Evolutionary conservation across 139 green algal species (phyloP), one percentile per base, ranked within the genome.

Genomic region (Pleodorina starrii): DNA sequence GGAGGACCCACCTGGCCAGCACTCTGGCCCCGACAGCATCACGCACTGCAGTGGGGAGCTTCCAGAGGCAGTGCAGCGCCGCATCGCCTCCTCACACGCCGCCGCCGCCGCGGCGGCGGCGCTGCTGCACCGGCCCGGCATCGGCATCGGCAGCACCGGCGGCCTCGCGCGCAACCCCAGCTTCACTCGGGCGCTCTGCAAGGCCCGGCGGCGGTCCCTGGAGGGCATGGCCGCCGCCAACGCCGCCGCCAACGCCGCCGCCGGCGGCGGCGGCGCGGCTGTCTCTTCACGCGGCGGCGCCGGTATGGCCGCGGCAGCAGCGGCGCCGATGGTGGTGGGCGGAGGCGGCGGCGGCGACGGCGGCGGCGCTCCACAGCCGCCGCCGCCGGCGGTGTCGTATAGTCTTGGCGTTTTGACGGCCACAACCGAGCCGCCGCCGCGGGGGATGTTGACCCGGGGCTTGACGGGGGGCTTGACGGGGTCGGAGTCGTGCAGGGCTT

Each of bases 21-120:
- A 51, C 35, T 10, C 50, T 9, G 76, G 12, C 4, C 42, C 57
- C 79, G 25, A 4, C 60, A 77, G 27, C 59, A 63, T 77, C 9
- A 77, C 43, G 60, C 81, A 87, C 60, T 87, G 81, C 57, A 75
- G 51, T 60, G 7, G 54, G 5, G 60, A 87, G 16, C 81, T 87
- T 27, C 81, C 81, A 7, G 0, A 40, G 29, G 60, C 40, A 14
- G 43, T 87, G 29, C 60, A 77, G 44, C 43, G 48, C 29, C 60
- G 60, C 16, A 77, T 87, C 40, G 11, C 81, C 0, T 35, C 40
- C 4, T 42, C 63, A 27, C 11, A 12, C 42, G 5, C 54, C 36
- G n/a, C 42, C 42, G 21, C 44, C 27, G 72, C 72, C 23, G 21
- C 72, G 36, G 72, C 72, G 48, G n/a, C 27, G 27, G n/a, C 10